Evolutionary conservation across 208 protist species (phyloP).

Genomic region (Angomonas deanei): DNA sequence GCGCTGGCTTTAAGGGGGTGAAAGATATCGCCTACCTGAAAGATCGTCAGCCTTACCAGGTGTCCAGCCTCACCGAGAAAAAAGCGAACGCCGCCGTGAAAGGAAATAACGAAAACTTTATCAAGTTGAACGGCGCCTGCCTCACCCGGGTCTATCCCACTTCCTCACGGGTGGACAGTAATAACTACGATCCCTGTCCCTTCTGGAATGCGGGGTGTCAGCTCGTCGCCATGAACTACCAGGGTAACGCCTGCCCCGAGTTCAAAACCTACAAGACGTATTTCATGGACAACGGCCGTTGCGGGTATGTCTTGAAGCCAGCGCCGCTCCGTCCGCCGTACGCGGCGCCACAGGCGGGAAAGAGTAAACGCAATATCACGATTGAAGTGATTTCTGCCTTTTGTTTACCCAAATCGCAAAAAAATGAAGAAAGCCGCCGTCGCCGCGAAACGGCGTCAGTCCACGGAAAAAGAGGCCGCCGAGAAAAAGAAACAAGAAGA

Average conservation of each 20-base stretch:
- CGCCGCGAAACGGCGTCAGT: background rate
- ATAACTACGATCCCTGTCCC: conserved; percentile 88
- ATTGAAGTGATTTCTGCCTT: conserved; percentile 68
- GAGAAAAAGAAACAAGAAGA: background rate
- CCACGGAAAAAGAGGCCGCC: background rate
- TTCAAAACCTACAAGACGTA: conserved; percentile 80
- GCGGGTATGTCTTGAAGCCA: conserved; percentile 94
- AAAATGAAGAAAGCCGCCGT: conserved; percentile 26
- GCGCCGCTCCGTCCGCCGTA: conserved; percentile 30
- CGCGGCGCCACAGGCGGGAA: background rate
- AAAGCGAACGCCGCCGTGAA: conserved; percentile 45
- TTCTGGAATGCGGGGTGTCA: conserved; percentile 83
- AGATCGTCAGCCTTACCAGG: conserved; percentile 52
- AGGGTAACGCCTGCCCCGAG: conserved; percentile 52
- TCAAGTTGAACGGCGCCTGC: conserved; percentile 55
- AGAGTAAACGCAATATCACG: conserved; percentile 26
- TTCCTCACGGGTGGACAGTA: conserved; percentile 84
- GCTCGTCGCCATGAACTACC: conserved; percentile 92
- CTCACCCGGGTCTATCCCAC: conserved; percentile 91
- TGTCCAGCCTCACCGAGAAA: conserved; percentile 49
- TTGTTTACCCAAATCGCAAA: conserved; percentile 53
- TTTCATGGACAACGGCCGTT: conserved; percentile 90
- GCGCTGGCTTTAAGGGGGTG: conserved; percentile 49
- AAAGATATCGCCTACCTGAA: conserved; percentile 51
- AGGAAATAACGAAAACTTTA: conserved; percentile 24